phyloP scores from a whole-genome alignment of 2,329 filamentous ascomycete genomes.

The Fusarium pseudonygamai region DNA sequence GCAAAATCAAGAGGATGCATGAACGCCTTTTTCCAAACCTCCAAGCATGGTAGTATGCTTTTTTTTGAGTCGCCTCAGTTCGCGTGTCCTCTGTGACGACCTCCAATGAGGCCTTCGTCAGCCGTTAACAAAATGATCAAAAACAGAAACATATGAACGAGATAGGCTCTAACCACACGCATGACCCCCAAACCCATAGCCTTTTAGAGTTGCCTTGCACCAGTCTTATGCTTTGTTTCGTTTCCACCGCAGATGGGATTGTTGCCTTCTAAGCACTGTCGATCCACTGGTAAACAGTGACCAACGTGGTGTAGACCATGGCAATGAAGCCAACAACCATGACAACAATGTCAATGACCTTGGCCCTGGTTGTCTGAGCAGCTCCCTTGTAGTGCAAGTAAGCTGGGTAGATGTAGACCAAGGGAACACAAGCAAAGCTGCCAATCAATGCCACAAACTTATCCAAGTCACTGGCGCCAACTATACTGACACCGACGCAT shows the following conservation, averaged over 20 bases:
- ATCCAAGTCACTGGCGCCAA: constrained; percentile 75
- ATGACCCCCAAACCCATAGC: neutral
- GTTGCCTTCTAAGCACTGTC: constrained; percentile 24
- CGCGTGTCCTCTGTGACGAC: neutral
- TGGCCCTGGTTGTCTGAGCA: constrained; percentile 64
- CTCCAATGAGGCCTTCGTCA: neutral
- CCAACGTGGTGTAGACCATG: constrained; percentile 76
- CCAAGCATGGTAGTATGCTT: neutral
- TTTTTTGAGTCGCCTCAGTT: neutral
- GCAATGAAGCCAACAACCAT: constrained; percentile 71
- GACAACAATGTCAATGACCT: constrained; percentile 68
- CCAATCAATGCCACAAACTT: constrained; percentile 80
- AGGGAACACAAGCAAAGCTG: constrained; percentile 76
- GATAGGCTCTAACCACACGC: neutral
- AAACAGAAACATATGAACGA: neutral
- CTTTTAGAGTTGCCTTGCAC: constrained; percentile 32
- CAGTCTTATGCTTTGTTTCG: constrained; percentile 5
- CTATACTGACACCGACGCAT: constrained; percentile 69
- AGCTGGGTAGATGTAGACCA: constrained; percentile 82
- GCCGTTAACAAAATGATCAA: neutral
- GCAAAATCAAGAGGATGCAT: neutral
- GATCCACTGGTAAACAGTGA: constrained; percentile 61
- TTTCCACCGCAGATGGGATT: neutral
- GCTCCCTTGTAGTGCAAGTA: constrained; percentile 75
- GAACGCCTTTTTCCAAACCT: constrained; percentile 11